Evolutionary conservation across 441 rosid species (phyloP), one percentile per base, ranked within the genome.

Genomic region (Theobroma grandiflorum): DNA sequence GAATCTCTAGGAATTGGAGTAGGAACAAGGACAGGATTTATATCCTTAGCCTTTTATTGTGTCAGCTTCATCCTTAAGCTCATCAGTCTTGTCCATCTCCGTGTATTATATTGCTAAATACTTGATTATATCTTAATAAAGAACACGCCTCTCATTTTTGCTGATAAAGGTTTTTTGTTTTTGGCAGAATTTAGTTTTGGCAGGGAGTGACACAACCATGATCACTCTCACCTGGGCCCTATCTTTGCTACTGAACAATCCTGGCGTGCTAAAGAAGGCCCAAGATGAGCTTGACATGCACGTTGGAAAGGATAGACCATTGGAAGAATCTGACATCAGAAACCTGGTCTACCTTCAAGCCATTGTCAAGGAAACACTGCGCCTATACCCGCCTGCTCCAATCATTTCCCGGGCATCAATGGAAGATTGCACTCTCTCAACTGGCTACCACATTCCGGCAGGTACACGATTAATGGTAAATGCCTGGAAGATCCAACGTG

Each of bases 321-420:
- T 86, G 63, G 81, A 82, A 31, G 87, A 86, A 43, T 71, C 83
- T 8, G 87, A 84, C 38, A 58, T 86, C 4, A 76, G 77, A 47
- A 75, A 86, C 37, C 70, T 84, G 45, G 81, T 68, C 2, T 82
- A 84, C 31, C 74, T 84, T 67, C 82, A 84, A 40, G 84, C 81
- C 0, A 38, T 82, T 15, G 5, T 86, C 0, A 81, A 86, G 69
- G 88, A 83, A 45, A 77, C 88, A n/a, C 12, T 80, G 37, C 83
- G 86, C 42, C 20, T 85, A 2, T 82, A 83, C 52, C 79, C 84
- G 22, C 74, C 86, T 1, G 18, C 38, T 4, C 57, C 83, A 57
- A 15, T 83, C 1, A 75, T 67, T 14, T 78, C 42, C 14, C 67
- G 84, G 18, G 9, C 37, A 1, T 68, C 84, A 38, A 72, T 22